Conservation (phyloP, 257 asterid species). For the Solanum pinnatisectum region DNA sequence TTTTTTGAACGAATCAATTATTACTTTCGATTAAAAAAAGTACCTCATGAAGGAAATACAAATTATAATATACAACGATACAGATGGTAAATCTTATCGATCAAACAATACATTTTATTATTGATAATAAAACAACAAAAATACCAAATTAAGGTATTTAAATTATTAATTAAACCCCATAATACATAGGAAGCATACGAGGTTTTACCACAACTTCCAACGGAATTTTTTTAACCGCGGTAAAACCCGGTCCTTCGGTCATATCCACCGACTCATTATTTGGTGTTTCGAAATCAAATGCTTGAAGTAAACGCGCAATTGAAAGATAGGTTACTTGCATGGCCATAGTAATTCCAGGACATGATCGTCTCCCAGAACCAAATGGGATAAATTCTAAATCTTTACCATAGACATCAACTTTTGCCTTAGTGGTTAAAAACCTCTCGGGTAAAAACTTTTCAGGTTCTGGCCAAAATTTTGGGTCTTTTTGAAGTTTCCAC, state of each 20-base stretch:
- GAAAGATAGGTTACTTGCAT: background rate
- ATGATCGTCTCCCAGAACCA: conserved; percentile 40
- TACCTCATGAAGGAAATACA: too few species aligned
- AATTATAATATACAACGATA: too few species aligned
- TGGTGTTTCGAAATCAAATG: background rate
- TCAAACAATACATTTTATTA: background rate
- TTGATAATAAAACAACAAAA: too few species aligned
- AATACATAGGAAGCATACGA: background rate
- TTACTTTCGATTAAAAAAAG: too few species aligned
- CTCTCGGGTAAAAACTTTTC: conserved; percentile 37
- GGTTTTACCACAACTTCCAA: background rate
- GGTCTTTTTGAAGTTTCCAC: conserved; percentile 42
- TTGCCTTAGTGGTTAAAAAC: conserved; percentile 23
- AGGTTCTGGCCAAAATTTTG: conserved; percentile 38
- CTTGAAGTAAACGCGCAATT: background rate
- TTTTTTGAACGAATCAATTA: too few species aligned
- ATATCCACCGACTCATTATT: background rate
- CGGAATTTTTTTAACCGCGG: background rate
- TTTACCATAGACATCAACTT: conserved; percentile 16
- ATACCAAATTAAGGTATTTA: background rate
- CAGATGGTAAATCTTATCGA: background rate
- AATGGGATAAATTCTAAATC: conserved; percentile 43
- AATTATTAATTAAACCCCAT: background rate
- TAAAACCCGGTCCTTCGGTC: background rate
- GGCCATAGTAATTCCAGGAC: conserved; percentile 21